Base-by-base conservation (phyloP, 2,329 filamentous ascomycete species). In the Xylaria digitata region DNA sequence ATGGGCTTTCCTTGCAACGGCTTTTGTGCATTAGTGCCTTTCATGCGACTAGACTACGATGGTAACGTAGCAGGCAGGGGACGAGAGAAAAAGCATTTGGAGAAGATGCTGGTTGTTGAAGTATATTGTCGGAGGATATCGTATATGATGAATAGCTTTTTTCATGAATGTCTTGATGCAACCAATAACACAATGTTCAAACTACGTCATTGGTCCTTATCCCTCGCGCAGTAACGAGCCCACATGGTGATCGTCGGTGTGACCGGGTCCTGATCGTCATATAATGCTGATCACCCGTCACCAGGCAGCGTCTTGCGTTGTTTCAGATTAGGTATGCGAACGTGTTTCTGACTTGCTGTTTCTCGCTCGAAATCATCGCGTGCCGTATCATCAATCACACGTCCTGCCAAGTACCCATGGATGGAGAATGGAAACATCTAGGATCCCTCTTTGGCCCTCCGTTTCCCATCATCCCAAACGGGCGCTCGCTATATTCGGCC, bases 141-240 rank as follows among this genome's bases (percentile, higher is more conserved):
- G 50, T 67, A 70, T 70, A 65, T 67, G 67, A 65, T 62, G 43
- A 70, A 68, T 70, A 65, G 62, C 60, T 61, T 21, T 61, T 63
- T 65, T 61, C 37, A 7, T 61, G 34, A 68, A 60, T 66, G 45
- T 57, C 58, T 62, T 65, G 58, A 32, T 55, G 61, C 61, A 63
- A 59, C 45, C 46, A 69, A 69, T 66, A 69, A 61, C 63, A 15
- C 48, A 49, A 53, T 57, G 17, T 55, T 49, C 40, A 26, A 62
- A 46, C 32, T 48, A 56, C 21, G 15, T 55, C 21, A 11, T 32
- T 19, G 7, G 8, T 6, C n/a, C 5, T 37, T 9, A 2, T 37
- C 2, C 8, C 1, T 37, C 11, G 34, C 11, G 8, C 34, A 37
- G 8, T 37, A 26, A 26, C 11, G 19, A 49, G 26, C 5, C 15